Evolutionary conservation across 208 protist species (phyloP).

Genomic region (Plasmodiophora brassicae): DNA sequence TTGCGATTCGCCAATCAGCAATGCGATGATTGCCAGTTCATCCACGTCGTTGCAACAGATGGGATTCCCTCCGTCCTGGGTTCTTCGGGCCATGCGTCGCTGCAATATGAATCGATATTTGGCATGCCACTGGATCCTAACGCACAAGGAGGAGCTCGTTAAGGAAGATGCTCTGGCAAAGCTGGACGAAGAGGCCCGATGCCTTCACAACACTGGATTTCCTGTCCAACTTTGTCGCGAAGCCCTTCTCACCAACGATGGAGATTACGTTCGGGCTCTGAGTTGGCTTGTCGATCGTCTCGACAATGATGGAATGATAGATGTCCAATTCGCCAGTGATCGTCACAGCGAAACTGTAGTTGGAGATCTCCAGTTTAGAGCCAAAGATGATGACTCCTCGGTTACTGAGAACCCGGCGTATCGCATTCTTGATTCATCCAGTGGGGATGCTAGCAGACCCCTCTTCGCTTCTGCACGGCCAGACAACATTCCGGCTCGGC

Average conservation of each 20-base stretch:
- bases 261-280: neutral
- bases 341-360: too few relatives aligned
- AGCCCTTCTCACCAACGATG: neutral
- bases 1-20: neutral
- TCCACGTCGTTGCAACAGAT: neutral
- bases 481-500: too few relatives aligned
- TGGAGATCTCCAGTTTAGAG: too few relatives aligned
- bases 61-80: neutral
- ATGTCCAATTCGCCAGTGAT: too few relatives aligned
- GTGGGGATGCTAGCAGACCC: neutral
- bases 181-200: neutral
- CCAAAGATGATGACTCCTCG: neutral
- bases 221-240: neutral
- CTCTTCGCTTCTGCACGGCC: too few relatives aligned
- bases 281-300: neutral
- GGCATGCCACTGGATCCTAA: neutral
- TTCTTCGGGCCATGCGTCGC: neutral
- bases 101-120: neutral
- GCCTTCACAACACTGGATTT: neutral
- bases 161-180: neutral
- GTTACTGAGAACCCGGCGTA: conserved; percentile 5
- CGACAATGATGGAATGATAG: too few relatives aligned
- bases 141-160: neutral
- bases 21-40: neutral
- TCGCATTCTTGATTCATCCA: neutral